Percentiles rank a stretch among this genome's conserved stretches.
These are phyloP conservation scores for Calocera viscosa DNA, from an alignment of 768 basidiomycete species.

Conservation along the genomic window DNA sequence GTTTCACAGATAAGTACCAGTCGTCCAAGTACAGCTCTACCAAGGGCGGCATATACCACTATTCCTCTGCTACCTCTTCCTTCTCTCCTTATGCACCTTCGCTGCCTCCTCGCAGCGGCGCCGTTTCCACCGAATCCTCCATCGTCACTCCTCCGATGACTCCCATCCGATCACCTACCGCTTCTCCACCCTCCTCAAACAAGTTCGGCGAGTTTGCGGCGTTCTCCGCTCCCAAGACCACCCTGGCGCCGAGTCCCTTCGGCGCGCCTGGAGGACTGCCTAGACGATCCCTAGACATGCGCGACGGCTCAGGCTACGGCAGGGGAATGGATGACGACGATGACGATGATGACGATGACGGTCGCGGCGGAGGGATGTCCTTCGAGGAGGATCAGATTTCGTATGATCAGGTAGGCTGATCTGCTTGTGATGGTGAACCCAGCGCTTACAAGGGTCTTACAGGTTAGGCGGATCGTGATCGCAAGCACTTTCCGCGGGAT, in stretches of 20 bases:
- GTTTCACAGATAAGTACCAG: conserved; percentile 94
- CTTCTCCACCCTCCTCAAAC: conserved; percentile 55
- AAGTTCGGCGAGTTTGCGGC: conserved; percentile 49
- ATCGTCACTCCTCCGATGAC: conserved; percentile 30
- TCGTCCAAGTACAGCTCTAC: conserved; percentile 33
- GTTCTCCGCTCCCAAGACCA: conserved; percentile 16
- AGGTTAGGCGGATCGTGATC: conserved; percentile 7
- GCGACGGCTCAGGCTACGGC: conserved; percentile 31
- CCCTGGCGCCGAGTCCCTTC: conserved; percentile 51
- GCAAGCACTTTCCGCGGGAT: conserved; percentile 6
- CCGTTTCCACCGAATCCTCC: background rate
- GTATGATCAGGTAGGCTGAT: conserved; percentile 65
- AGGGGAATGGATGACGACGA: conserved; percentile 53
- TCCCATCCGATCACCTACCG: conserved; percentile 28
- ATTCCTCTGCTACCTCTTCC: conserved; percentile 41
- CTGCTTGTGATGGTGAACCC: background rate
- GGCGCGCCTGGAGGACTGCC: conserved; percentile 67
- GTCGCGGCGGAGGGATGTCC: conserved; percentile 49
- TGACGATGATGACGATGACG: conserved; percentile 47
- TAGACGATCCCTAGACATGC: conserved; percentile 63
- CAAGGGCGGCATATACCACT: conserved; percentile 5
- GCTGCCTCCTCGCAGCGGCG: conserved; percentile 28
- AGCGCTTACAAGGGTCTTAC: background rate
- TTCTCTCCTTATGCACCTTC: conserved; percentile 38
- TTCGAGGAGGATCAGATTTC: conserved; percentile 76